phyloP scores from a whole-genome alignment of 2,329 filamentous ascomycete genomes.

The Diaporthe amygdali region DNA sequence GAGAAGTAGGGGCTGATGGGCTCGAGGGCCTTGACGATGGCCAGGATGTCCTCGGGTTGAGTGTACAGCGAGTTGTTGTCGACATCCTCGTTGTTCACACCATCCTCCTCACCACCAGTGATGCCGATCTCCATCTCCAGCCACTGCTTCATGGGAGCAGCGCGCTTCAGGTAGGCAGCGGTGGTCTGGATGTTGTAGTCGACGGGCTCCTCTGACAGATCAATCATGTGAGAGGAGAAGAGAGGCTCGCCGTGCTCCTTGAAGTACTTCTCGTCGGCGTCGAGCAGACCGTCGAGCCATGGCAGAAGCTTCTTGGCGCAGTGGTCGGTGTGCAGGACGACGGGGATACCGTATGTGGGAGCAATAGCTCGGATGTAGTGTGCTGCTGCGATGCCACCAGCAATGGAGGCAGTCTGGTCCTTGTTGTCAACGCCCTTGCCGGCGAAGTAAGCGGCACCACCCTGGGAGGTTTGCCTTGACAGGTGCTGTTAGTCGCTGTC shows the following conservation, averaged over 20 bases:
- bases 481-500: background rate
- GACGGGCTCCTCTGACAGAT: slow-evolving; percentile 90
- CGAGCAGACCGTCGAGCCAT: slow-evolving; percentile 95
- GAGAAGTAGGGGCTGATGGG: slow-evolving; percentile 95
- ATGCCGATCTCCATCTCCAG: slow-evolving; percentile 97
- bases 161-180: slow-evolving; percentile 90
- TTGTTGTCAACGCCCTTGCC: slow-evolving; percentile 85
- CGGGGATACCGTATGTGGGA: slow-evolving; percentile 85
- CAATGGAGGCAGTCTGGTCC: slow-evolving; percentile 87
- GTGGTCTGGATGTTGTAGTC: slow-evolving; percentile 93
- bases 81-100: slow-evolving; percentile 97
- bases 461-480: slow-evolving; percentile 78
- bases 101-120: slow-evolving; percentile 96
- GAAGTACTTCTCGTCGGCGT: slow-evolving; percentile 94
- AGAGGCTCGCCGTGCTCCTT: slow-evolving; percentile 91
- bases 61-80: slow-evolving; percentile 98
- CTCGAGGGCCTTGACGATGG: slow-evolving; percentile 85
- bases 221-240: slow-evolving; percentile 98
- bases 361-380: slow-evolving; percentile 93
- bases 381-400: slow-evolving; percentile 85
- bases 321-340: slow-evolving; percentile 96
- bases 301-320: slow-evolving; percentile 99
- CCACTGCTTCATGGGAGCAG: slow-evolving; percentile 97
- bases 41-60: slow-evolving; percentile 93
- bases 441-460: slow-evolving; percentile 90